Evolutionary conservation across 116 monocot species (phyloP).

Genomic region (Dioscorea cayenensis): DNA sequence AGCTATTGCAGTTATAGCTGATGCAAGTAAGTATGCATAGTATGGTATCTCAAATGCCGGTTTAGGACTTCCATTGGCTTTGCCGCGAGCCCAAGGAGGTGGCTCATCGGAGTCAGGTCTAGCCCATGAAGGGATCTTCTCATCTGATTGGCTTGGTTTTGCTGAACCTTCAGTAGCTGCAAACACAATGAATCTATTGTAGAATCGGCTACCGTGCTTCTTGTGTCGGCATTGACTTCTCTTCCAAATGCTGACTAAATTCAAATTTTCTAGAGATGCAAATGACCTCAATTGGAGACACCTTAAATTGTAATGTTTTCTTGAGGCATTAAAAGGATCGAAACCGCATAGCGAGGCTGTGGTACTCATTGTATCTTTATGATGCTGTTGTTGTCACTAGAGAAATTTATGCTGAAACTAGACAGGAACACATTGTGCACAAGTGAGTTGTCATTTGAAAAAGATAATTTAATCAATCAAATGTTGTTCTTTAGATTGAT

Average conservation of each 20-base stretch:
- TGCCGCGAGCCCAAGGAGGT: conserved; percentile 86
- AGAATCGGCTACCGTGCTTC: not conserved
- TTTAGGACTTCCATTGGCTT: conserved; percentile 25
- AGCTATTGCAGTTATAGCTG: conserved; percentile 87
- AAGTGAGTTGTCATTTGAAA: too few relatives aligned
- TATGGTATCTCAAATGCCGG: conserved; percentile 59
- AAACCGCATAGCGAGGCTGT: conserved; percentile 11
- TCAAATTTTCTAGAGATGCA: not conserved
- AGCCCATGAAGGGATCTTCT: conserved; percentile 86
- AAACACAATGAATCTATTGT: conserved; percentile 17
- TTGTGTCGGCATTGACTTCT: not conserved
- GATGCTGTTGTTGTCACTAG: too few relatives aligned
- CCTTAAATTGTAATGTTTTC: conserved; percentile 6
- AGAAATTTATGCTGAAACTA: too few relatives aligned
- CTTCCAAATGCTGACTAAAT: not conserved
- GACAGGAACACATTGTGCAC: too few relatives aligned
- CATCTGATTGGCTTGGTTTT: conserved; percentile 57
- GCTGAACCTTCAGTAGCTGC: conserved; percentile 57
- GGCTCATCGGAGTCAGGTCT: conserved; percentile 77
- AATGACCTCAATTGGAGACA: conserved; percentile 2
- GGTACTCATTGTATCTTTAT: conserved; percentile 12
- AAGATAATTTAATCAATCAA: too few relatives aligned
- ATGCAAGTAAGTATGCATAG: conserved; percentile 76
- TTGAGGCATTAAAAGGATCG: not conserved
- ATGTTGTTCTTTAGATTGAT: too few relatives aligned